Conservation (phyloP, 805 yeast species). For the Brettanomyces naardenensis region DNA sequence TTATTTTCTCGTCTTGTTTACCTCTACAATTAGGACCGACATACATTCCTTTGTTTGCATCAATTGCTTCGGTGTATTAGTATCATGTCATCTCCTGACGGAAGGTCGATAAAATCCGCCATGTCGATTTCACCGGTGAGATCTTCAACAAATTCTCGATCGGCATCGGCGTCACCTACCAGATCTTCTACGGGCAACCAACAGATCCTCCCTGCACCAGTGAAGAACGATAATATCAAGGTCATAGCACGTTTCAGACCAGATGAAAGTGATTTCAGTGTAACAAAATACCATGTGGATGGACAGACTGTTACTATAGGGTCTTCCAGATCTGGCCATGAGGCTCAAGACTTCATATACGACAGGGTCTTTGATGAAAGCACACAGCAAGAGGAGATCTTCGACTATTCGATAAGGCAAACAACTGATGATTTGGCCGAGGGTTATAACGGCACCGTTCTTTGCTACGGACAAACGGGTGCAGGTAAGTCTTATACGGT, state of each 20-base stretch:
- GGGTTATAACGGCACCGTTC: conserved; percentile 41
- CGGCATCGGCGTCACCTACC: too few relatives aligned
- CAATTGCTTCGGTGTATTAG: too few relatives aligned
- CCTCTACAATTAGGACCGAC: too few relatives aligned
- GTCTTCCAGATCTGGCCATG: conserved; percentile 5
- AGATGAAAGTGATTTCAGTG: conserved; percentile 16
- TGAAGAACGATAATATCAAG: conserved; percentile 43
- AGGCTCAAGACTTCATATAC: conserved; percentile 37
- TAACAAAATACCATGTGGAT: conserved; percentile 10
- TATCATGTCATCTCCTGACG: too few relatives aligned
- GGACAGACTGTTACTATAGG: conserved; percentile 7
- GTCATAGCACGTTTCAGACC: conserved; percentile 75
- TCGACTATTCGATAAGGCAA: conserved; percentile 47
- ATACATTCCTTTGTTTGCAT: too few relatives aligned
- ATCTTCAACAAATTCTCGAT: too few relatives aligned
- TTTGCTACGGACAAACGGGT: conserved; percentile 76
- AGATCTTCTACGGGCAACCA: too few relatives aligned
- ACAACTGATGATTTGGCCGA: conserved; percentile 62
- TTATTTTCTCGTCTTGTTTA: too few relatives aligned
- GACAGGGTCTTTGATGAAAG: conserved; percentile 54
- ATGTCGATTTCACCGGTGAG: too few relatives aligned
- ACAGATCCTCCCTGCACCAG: too few relatives aligned
- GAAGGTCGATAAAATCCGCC: too few relatives aligned
- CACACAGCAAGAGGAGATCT: conserved; percentile 49
- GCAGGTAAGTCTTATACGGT: conserved; percentile 81